Percentiles rank a stretch among this genome's conserved stretches.
Conservation (phyloP, 352 stramenopile genomes). For the Pythium insidiosum region DNA sequence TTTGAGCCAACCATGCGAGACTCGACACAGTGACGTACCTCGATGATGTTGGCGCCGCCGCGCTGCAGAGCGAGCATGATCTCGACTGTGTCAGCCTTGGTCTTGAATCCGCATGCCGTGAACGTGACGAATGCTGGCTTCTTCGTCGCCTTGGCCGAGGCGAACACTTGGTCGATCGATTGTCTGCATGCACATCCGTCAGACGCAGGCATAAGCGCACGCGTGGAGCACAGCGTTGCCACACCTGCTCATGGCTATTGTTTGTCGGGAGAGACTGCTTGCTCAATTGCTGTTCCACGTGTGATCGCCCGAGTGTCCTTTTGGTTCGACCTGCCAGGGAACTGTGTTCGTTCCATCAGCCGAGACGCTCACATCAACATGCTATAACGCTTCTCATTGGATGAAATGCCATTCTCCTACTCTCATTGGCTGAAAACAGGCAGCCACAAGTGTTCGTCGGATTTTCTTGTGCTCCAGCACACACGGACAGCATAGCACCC, state of each 20-base stretch:
- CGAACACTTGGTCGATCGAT: conserved; percentile 59
- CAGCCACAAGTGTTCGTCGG: too few species aligned
- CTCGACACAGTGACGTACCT: conserved; percentile 25
- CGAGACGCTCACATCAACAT: conserved; percentile 16
- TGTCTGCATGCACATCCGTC: conserved; percentile 24
- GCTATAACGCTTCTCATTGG: conserved; percentile 9
- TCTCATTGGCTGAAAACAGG: conserved; percentile 12
- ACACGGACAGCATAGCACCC: too few species aligned
- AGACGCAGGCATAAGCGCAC: background rate
- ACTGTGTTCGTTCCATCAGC: conserved; percentile 12
- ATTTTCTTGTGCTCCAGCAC: too few species aligned
- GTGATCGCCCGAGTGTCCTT: background rate
- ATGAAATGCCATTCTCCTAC: background rate
- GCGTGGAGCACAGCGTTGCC: too few species aligned
- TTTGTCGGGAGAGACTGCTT: too few species aligned
- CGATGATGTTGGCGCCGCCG: conserved; percentile 95
- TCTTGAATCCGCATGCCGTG: conserved; percentile 94
- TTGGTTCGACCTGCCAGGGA: background rate
- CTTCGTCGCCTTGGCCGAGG: conserved; percentile 53
- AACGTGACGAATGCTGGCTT: conserved; percentile 95
- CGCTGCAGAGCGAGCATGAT: conserved; percentile 95
- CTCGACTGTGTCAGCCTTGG: conserved; percentile 91
- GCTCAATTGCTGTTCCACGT: conserved; percentile 8
- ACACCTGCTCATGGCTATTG: conserved; percentile 33
- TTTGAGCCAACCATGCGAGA: background rate